Conservation (phyloP, 257 asterid genomes). For the Solanum clarkiae region DNA sequence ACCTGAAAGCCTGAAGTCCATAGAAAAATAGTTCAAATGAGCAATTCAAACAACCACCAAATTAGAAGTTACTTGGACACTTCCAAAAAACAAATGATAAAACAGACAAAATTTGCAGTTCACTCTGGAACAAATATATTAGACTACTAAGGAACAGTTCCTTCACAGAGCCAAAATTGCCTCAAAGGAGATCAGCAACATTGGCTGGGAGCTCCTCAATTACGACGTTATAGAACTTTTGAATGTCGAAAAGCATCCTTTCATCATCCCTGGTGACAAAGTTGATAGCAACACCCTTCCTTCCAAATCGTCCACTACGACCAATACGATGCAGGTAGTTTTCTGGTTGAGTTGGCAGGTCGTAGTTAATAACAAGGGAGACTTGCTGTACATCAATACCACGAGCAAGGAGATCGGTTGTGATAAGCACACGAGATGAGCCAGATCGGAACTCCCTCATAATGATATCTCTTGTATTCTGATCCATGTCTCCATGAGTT, state of each 20-base stretch:
- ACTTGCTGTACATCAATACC: conserved; percentile 62
- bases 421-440: conserved; percentile 48
- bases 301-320: conserved; percentile 53
- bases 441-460: conserved; percentile 58
- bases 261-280: conserved; percentile 46
- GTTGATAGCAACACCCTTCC: conserved; percentile 59
- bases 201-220: conserved; percentile 52
- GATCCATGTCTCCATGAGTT: conserved; percentile 45
- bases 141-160: neutral
- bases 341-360: conserved; percentile 57
- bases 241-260: conserved; percentile 44
- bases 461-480: conserved; percentile 44
- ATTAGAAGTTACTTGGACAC: neutral
- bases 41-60: neutral
- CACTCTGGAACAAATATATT: neutral
- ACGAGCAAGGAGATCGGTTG: conserved; percentile 53
- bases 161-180: neutral
- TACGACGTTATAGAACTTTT: conserved; percentile 7
- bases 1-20: neutral
- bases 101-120: neutral
- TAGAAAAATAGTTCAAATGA: neutral
- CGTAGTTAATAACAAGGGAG: conserved; percentile 44
- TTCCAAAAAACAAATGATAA: neutral
- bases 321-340: conserved; percentile 57
- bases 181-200: conserved; percentile 39